Percentiles rank a stretch among this genome's conserved stretches.
Conservation (phyloP, 2,329 filamentous ascomycete species). For the Apiospora koreana region DNA sequence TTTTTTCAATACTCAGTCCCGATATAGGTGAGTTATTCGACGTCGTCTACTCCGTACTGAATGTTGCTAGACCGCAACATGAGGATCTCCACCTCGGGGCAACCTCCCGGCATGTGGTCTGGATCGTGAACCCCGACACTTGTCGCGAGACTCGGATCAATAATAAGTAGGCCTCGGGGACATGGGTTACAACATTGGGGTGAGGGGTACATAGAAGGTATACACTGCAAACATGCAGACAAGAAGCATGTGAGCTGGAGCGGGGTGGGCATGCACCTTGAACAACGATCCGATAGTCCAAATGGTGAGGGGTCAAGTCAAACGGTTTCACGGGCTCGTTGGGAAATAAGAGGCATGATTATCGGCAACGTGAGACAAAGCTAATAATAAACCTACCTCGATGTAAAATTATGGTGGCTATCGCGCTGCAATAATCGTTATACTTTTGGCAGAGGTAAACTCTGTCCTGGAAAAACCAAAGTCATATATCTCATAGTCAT, state of each 20-base stretch:
- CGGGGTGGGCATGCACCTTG: slow-evolving; percentile 5
- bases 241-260: background rate
- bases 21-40: background rate
- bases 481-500: background rate
- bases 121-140: background rate
- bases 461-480: background rate
- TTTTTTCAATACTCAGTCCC: background rate
- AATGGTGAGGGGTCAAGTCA: slow-evolving; percentile 4
- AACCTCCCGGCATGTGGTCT: background rate
- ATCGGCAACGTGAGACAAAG: background rate
- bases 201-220: background rate
- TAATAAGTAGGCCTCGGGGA: background rate
- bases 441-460: background rate
- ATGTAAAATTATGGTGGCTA: background rate
- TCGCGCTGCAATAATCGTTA: background rate
- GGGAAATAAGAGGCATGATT: background rate
- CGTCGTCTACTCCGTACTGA: background rate
- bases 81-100: background rate
- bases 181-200: background rate
- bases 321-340: slow-evolving; percentile 3
- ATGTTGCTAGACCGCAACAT: background rate
- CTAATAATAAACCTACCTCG: background rate
- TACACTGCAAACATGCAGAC: background rate
- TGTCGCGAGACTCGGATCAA: background rate
- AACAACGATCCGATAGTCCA: background rate